Conservation (phyloP, 345 rosid species). For the Passiflora organensis region DNA sequence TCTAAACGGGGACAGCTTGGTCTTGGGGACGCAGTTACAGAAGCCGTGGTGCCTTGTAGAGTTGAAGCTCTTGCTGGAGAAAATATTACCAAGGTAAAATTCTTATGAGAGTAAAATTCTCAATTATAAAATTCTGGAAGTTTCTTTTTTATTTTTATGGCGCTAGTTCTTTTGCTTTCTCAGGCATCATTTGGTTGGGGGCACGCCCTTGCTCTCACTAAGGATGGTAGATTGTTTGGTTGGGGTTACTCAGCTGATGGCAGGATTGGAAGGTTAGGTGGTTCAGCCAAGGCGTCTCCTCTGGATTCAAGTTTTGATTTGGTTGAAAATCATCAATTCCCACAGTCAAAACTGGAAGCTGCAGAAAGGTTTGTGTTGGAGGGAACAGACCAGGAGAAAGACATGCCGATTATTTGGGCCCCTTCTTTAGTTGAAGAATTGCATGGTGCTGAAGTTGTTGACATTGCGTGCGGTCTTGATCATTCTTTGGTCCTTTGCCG, state of each 20-base stretch:
- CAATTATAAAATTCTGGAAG: not conserved
- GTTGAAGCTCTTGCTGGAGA: conserved; percentile 58
- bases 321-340: conserved; percentile 10
- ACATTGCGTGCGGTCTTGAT: conserved; percentile 78
- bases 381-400: conserved; percentile 69
- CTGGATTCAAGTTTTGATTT: conserved; percentile 40
- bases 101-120: not conserved
- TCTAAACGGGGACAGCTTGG: conserved; percentile 98
- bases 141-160: not conserved
- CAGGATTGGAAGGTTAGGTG: conserved; percentile 58
- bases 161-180: conserved; percentile 9
- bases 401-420: conserved; percentile 84
- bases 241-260: conserved; percentile 98
- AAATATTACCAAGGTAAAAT: conserved; percentile 62
- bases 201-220: conserved; percentile 67
- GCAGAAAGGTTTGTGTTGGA: conserved; percentile 62
- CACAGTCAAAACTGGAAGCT: conserved; percentile 32
- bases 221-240: conserved; percentile 69
- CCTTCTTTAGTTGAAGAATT: conserved; percentile 67
- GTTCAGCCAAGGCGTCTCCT: conserved; percentile 39
- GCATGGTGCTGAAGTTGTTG: conserved; percentile 39
- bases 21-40: conserved; percentile 56
- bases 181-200: conserved; percentile 98
- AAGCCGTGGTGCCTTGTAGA: conserved; percentile 52
- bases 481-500: conserved; percentile 77